Evolutionary conservation across 148 eudicot genomes (phyloP).

Genomic region (Euryodendron excelsum): DNA sequence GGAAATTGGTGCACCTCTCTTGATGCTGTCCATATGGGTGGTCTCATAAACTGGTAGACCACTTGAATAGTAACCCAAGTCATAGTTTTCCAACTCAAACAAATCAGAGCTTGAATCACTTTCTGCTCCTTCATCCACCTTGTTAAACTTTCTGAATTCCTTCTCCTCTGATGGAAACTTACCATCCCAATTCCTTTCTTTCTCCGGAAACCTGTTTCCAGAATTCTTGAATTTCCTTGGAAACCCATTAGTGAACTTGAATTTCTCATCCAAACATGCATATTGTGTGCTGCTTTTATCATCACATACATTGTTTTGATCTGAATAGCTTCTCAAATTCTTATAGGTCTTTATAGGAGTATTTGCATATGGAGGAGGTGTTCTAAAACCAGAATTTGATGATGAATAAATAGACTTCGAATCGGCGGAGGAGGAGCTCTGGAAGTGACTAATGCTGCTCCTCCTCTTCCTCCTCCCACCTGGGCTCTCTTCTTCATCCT

Average conservation of each 20-base stretch:
- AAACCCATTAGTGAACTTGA: slow-evolving; percentile 23
- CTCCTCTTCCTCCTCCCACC: slow-evolving; percentile 59
- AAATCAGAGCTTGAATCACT: slow-evolving; percentile 34
- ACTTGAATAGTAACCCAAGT: slow-evolving; percentile 24
- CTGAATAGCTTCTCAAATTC: slow-evolving; percentile 34
- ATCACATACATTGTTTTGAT: slow-evolving; percentile 21
- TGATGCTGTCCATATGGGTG: slow-evolving; percentile 56
- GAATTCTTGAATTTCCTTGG: slow-evolving; percentile 7
- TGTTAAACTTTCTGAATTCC: slow-evolving; percentile 8
- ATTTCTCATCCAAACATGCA: slow-evolving; percentile 37
- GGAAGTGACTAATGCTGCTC: slow-evolving; percentile 66
- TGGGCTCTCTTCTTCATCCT: slow-evolving; percentile 61
- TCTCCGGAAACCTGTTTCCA: not conserved
- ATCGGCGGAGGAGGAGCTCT: slow-evolving; percentile 12
- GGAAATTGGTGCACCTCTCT: slow-evolving; percentile 48
- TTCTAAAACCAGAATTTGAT: slow-evolving; percentile 54
- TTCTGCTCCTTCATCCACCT: slow-evolving; percentile 17
- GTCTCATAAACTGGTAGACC: slow-evolving; percentile 32
- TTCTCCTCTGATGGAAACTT: not conserved
- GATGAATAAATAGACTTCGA: slow-evolving; percentile 35
- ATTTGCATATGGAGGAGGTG: slow-evolving; percentile 60
- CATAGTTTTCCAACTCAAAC: slow-evolving; percentile 26
- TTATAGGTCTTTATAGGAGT: slow-evolving; percentile 52
- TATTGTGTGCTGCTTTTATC: slow-evolving; percentile 3
- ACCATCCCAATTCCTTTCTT: slow-evolving; percentile 1